A percentile compares a stretch with the other conserved stretches of the same genome.
These are phyloP conservation scores for Lentinula detonsa DNA, from an alignment of 768 basidiomycete species.

Conservation along the genomic window DNA sequence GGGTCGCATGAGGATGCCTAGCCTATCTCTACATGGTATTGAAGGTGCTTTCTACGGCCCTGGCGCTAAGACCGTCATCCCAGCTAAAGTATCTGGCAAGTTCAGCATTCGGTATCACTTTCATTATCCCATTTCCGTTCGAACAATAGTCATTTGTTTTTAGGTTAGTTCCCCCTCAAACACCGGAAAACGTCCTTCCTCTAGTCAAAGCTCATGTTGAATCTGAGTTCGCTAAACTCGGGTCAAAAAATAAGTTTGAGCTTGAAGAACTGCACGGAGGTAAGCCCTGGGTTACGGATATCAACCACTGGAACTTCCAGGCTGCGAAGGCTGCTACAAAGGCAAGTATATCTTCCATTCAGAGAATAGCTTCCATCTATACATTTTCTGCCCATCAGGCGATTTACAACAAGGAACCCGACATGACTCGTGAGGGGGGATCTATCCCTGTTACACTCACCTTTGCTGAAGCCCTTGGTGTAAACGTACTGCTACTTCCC, in stretches of 20 bases:
- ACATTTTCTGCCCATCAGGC: conserved; percentile 12
- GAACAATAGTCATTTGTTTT: background rate
- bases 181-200: conserved; percentile 48
- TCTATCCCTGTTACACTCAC: conserved; percentile 72
- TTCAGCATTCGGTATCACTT: conserved; percentile 80
- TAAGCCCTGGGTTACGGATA: conserved; percentile 65
- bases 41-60: conserved; percentile 87
- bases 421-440: conserved; percentile 64
- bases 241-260: conserved; percentile 58
- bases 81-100: conserved; percentile 82
- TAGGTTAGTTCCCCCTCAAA: conserved; percentile 62
- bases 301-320: conserved; percentile 69
- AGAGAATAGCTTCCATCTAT: background rate
- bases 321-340: conserved; percentile 63
- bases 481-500: conserved; percentile 83
- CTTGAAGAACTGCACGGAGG: conserved; percentile 59
- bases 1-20: conserved; percentile 90
- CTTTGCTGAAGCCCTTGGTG: conserved; percentile 62
- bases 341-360: conserved; percentile 20
- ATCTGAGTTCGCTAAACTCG: conserved; percentile 66
- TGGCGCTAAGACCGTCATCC: conserved; percentile 91
- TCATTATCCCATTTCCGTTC: conserved; percentile 5
- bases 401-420: conserved; percentile 51
- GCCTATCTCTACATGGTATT: conserved; percentile 90
- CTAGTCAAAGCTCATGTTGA: conserved; percentile 52